Percentiles rank a stretch among this genome's conserved stretches.
phyloP scores from a whole-genome alignment of 1,284 basidiomycete genomes.

The Crucibulum cyathiforme region DNA sequence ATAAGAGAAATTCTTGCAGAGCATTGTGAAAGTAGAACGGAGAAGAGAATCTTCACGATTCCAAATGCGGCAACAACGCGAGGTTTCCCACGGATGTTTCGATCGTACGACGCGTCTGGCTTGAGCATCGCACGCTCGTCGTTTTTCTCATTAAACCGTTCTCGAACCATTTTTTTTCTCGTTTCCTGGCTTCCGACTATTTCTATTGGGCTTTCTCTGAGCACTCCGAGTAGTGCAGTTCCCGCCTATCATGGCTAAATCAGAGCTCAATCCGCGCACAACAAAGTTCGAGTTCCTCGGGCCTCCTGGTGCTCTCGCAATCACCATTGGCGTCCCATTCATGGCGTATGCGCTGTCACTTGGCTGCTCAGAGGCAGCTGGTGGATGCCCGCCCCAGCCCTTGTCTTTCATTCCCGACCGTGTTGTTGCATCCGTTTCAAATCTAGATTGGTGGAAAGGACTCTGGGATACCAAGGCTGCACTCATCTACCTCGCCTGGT shows the following conservation, averaged over 20 bases:
- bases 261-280: slow-evolving; percentile 68
- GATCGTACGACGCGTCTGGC: too few species aligned
- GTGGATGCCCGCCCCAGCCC: slow-evolving; percentile 72
- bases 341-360: slow-evolving; percentile 85
- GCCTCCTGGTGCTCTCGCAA: slow-evolving; percentile 77
- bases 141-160: too few species aligned
- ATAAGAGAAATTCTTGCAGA: too few species aligned
- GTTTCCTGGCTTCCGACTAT: too few species aligned
- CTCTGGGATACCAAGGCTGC: slow-evolving; percentile 86
- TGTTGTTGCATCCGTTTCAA: slow-evolving; percentile 54
- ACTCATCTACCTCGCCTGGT: slow-evolving; percentile 87
- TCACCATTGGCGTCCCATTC: slow-evolving; percentile 78
- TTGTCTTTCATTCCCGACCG: slow-evolving; percentile 50
- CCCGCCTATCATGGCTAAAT: slow-evolving; percentile 20
- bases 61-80: too few species aligned
- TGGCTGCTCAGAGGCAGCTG: slow-evolving; percentile 80
- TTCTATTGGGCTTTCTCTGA: too few species aligned
- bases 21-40: too few species aligned
- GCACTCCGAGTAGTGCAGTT: slow-evolving; percentile 5
- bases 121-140: too few species aligned
- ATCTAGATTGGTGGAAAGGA: slow-evolving; percentile 66
- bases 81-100: too few species aligned
- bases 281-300: slow-evolving; percentile 86
- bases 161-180: too few species aligned
- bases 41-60: too few species aligned